Conservation (phyloP, 768 basidiomycete species). For the Sarcodon sp. region DNA sequence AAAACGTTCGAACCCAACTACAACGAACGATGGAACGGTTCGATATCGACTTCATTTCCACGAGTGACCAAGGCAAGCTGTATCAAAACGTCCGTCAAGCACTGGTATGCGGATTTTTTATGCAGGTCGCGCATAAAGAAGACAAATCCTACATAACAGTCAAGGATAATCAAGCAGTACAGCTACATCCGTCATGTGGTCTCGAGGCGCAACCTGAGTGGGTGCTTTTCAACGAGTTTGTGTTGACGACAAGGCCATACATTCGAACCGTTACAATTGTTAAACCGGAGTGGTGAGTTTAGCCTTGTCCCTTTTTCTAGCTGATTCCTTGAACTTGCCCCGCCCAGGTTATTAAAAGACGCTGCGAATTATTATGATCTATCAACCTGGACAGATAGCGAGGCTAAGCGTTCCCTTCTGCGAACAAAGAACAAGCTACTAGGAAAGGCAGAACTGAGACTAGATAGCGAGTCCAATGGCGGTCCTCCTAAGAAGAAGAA, state of each 20-base stretch:
- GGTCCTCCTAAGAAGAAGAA: neutral
- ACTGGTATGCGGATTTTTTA: constrained; percentile 85
- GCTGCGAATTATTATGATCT: neutral
- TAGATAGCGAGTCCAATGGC: constrained; percentile 5
- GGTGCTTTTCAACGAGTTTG: constrained; percentile 87
- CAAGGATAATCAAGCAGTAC: constrained; percentile 84
- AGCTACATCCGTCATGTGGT: constrained; percentile 74
- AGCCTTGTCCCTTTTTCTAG: constrained; percentile 27
- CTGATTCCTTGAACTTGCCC: constrained; percentile 26
- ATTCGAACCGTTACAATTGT: constrained; percentile 88
- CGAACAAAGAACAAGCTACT: constrained; percentile 39
- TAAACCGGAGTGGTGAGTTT: constrained; percentile 62
- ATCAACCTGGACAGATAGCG: neutral
- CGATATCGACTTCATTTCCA: constrained; percentile 59
- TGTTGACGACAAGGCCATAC: constrained; percentile 71
- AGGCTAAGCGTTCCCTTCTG: constrained; percentile 19
- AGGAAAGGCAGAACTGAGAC: constrained; percentile 20
- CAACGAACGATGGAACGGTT: constrained; percentile 80
- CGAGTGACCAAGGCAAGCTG: constrained; percentile 53
- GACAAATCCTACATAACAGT: constrained; percentile 84
- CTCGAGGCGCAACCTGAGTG: constrained; percentile 78
- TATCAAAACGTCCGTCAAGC: constrained; percentile 64
- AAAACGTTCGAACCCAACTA: constrained; percentile 81
- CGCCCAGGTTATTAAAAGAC: neutral
- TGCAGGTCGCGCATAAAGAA: constrained; percentile 91